Evolutionary conservation across 768 basidiomycete species (phyloP).

Genomic region (Lyophyllum decastes): DNA sequence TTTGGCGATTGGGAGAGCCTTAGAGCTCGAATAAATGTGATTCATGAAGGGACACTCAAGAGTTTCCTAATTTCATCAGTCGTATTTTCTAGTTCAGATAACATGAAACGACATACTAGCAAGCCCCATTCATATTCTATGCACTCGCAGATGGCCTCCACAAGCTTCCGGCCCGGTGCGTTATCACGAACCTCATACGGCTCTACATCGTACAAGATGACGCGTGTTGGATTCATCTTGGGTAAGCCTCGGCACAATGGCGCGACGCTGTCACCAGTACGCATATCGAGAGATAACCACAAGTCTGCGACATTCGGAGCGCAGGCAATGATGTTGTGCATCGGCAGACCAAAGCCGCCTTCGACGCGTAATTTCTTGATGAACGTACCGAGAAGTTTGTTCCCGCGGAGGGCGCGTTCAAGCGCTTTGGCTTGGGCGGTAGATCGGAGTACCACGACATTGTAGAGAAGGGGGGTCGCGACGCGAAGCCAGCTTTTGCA

Average conservation of each 20-base stretch:
- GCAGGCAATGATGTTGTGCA: not conserved
- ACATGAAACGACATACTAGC: not conserved
- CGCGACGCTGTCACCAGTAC: conserved; percentile 13
- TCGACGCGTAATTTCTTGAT: conserved; percentile 25
- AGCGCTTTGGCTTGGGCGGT: conserved; percentile 27
- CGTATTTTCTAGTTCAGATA: not conserved
- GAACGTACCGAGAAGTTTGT: conserved; percentile 14
- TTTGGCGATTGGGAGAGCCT: not conserved
- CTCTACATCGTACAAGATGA: conserved; percentile 8
- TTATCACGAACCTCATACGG: not conserved
- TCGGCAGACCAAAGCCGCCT: conserved; percentile 17
- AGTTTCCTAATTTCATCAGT: too few relatives aligned
- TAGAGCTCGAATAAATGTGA: not conserved
- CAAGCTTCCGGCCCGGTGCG: not conserved
- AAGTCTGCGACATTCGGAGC: conserved; percentile 6
- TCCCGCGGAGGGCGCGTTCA: conserved; percentile 11
- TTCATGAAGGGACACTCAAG: not conserved
- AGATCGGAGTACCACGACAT: too few relatives aligned
- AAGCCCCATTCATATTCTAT: conserved; percentile 1
- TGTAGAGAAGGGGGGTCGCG: too few relatives aligned
- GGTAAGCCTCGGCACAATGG: conserved; percentile 12
- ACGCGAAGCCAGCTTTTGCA: too few relatives aligned
- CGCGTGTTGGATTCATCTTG: conserved; percentile 10
- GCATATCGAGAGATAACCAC: conserved; percentile 9
- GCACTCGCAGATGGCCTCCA: not conserved